Evolutionary conservation across 441 rosid species (phyloP).

Genomic region (Eutrema salsugineum): DNA sequence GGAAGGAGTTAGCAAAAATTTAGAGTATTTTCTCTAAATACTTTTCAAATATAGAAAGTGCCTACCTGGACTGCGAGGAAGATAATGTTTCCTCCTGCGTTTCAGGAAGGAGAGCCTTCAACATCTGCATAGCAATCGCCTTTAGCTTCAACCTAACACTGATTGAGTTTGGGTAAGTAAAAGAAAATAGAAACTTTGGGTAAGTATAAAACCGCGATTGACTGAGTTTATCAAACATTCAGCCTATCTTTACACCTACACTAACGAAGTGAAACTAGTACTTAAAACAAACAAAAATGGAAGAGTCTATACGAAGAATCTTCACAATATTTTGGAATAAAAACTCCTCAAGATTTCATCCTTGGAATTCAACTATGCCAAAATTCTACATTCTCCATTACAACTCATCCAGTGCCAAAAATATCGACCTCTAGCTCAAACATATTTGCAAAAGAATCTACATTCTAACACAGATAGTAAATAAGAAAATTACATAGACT

Average conservation of each 20-base stretch:
- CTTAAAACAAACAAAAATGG: background rate
- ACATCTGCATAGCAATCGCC: conserved; percentile 49
- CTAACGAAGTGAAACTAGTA: background rate
- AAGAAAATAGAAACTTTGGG: conserved; percentile 7
- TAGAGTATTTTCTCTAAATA: background rate
- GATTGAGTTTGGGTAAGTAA: conserved; percentile 23
- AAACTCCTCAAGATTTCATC: background rate
- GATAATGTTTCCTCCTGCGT: conserved; percentile 36
- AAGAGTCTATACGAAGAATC: background rate
- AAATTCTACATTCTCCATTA: background rate
- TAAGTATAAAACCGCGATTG: background rate
- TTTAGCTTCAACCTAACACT: conserved; percentile 30
- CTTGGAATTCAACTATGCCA: background rate
- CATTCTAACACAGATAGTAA: background rate
- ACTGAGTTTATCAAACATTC: background rate
- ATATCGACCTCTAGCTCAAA: too few species aligned
- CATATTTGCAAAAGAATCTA: background rate
- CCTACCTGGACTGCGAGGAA: conserved; percentile 38
- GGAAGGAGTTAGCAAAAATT: background rate
- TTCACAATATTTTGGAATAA: background rate
- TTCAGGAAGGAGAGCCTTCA: conserved; percentile 53
- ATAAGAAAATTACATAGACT: conserved; percentile 29
- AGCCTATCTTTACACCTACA: background rate
- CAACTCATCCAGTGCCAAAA: background rate
- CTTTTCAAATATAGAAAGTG: background rate